These are phyloP conservation scores for Apiotrichum siamense DNA, from an alignment of 1,284 basidiomycete genomes.

Conservation along the genomic window DNA sequence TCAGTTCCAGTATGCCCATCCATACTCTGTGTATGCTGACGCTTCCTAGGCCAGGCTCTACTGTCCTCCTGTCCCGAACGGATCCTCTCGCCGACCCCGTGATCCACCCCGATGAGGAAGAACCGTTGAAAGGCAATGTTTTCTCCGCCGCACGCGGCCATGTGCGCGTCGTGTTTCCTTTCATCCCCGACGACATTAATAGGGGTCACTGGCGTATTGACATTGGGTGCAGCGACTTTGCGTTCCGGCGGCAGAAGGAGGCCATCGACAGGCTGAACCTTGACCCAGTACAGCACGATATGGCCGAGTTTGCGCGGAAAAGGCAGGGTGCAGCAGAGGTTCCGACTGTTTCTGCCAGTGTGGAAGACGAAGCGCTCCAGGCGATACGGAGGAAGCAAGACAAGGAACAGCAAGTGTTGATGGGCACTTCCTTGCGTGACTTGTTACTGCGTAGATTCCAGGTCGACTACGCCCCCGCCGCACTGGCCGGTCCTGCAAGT, in stretches of 20 bases:
- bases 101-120: conserved; percentile 46
- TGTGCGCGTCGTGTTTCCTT: conserved; percentile 57
- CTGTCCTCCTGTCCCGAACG: conserved; percentile 58
- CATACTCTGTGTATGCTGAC: neutral
- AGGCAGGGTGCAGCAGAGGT: neutral
- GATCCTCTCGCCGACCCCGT: conserved; percentile 50
- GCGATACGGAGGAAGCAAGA: conserved; percentile 27
- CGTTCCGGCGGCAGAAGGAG: conserved; percentile 62
- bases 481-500: neutral
- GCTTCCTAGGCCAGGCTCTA: conserved; percentile 55
- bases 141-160: conserved; percentile 49
- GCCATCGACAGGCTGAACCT: conserved; percentile 60
- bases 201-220: conserved; percentile 64
- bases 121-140: conserved; percentile 56
- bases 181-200: conserved; percentile 48
- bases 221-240: conserved; percentile 61
- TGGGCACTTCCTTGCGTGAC: conserved; percentile 65
- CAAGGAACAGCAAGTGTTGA: conserved; percentile 53
- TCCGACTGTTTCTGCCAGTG: neutral
- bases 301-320: conserved; percentile 12
- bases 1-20: conserved; percentile 9
- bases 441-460: conserved; percentile 57
- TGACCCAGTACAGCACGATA: conserved; percentile 53
- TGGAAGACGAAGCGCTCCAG: conserved; percentile 9
- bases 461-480: conserved; percentile 24